Percentiles rank a stretch among this genome's conserved stretches.
Conservation (phyloP, 2,329 filamentous ascomycete genomes). For the Hypoxylon sp. region DNA sequence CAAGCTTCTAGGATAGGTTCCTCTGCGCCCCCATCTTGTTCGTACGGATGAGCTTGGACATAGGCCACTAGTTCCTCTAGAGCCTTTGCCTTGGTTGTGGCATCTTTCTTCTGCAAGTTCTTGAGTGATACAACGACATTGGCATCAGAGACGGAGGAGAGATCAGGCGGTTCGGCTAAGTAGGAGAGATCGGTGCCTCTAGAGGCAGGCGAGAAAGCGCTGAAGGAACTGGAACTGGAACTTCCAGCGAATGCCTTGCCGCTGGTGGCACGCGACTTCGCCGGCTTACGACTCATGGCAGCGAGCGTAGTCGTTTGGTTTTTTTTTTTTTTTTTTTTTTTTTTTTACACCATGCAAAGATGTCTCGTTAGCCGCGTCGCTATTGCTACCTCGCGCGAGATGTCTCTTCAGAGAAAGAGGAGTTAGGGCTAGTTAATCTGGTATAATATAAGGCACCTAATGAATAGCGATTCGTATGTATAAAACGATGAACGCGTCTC, state of each 20-base stretch:
- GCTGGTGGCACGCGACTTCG: constrained; percentile 51
- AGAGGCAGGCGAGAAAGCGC: constrained; percentile 60
- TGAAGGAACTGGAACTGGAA: constrained; percentile 44
- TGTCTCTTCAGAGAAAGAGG: background rate
- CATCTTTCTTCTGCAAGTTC: constrained; percentile 92
- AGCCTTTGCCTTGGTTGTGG: constrained; percentile 90
- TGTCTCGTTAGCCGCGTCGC: constrained; percentile 8
- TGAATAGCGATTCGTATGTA: background rate
- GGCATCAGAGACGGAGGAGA: constrained; percentile 81
- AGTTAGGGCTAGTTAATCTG: background rate
- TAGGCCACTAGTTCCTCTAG: constrained; percentile 85
- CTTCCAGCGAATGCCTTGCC: constrained; percentile 50
- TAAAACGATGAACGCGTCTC: constrained; percentile 1
- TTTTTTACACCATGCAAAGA: background rate
- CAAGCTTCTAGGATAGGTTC: constrained; percentile 89
- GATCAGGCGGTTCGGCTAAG: constrained; percentile 86
- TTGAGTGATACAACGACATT: constrained; percentile 93
- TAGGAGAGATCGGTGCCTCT: constrained; percentile 78
- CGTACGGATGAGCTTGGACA: constrained; percentile 68
- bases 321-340: no score
- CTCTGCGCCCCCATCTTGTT: constrained; percentile 75
- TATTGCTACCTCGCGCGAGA: background rate
- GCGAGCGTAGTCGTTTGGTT: constrained; percentile 19
- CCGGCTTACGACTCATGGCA: constrained; percentile 53
- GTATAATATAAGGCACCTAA: background rate